Evolutionary conservation across 257 asterid species (phyloP).

Genomic region (Solanum stenotomum): DNA sequence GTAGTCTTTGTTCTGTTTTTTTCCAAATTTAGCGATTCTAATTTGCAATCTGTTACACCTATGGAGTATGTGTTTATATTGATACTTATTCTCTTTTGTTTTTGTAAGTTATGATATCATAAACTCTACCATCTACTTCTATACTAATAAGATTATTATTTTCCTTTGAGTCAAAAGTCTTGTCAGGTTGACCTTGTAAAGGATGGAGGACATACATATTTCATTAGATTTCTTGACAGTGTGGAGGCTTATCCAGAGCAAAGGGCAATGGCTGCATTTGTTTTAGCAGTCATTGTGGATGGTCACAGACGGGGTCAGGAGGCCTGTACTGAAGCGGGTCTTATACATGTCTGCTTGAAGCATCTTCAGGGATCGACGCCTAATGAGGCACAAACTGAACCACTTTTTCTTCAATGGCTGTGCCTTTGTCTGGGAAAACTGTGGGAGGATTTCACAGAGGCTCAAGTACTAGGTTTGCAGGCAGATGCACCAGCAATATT

Average conservation of each 20-base stretch:
- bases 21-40: neutral
- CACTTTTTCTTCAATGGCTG: slow-evolving; percentile 95
- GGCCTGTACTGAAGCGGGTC: slow-evolving; percentile 78
- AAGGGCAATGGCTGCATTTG: slow-evolving; percentile 99
- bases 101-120: neutral
- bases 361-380: slow-evolving; percentile 73
- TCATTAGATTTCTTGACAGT: slow-evolving; percentile 89
- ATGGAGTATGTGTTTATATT: neutral
- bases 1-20: neutral
- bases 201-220: slow-evolving; percentile 89
- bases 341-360: slow-evolving; percentile 72
- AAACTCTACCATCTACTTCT: neutral
- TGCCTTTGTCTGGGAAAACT: slow-evolving; percentile 92
- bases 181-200: slow-evolving; percentile 99
- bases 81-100: neutral
- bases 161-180: slow-evolving; percentile 43
- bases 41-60: neutral
- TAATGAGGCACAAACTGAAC: slow-evolving; percentile 79
- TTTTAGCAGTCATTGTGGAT: slow-evolving; percentile 93
- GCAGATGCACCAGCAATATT: slow-evolving; percentile 83
- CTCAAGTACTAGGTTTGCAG: slow-evolving; percentile 71
- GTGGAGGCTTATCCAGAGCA: slow-evolving; percentile 97
- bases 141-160: neutral
- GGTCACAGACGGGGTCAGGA: slow-evolving; percentile 95
- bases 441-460: slow-evolving; percentile 94